Percentiles rank a stretch among this genome's conserved stretches.
phyloP scores from a whole-genome alignment of 1,284 basidiomycete genomes.

The Trametes sp. region DNA sequence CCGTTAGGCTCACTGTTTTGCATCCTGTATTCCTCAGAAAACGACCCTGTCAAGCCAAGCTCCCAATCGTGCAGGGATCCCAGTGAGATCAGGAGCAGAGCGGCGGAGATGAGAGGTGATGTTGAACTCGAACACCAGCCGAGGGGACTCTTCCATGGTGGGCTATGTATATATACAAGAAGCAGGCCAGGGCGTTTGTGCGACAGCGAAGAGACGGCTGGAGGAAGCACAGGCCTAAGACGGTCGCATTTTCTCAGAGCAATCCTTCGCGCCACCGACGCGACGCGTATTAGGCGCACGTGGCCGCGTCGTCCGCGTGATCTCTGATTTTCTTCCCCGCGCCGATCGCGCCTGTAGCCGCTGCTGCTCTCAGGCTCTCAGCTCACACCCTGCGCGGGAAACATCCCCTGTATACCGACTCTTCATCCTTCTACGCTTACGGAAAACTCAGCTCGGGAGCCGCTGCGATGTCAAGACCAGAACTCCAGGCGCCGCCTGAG shows the following conservation, averaged over 20 bases:
- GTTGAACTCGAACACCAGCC: neutral
- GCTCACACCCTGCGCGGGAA: neutral
- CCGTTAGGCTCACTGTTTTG: no score
- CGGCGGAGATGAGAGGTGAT: neutral
- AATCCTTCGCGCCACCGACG: neutral
- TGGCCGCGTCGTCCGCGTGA: constrained; percentile 25
- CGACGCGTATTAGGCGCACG: constrained; percentile 17
- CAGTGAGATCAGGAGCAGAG: no score
- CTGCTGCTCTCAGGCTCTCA: neutral
- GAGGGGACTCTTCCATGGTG: no score
- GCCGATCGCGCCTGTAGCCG: neutral
- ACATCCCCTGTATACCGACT: neutral
- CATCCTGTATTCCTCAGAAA: neutral
- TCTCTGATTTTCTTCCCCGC: constrained; percentile 16
- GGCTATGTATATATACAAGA: no score
- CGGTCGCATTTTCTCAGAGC: neutral
- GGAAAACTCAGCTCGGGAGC: no score
- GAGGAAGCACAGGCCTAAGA: neutral
- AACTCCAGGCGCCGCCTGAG: constrained; percentile 95
- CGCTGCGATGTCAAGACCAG: constrained; percentile 87
- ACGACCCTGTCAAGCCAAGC: no score
- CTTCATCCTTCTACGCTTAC: neutral
- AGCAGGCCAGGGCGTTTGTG: no score
- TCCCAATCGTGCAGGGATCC: no score
- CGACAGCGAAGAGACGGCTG: no score